Evolutionary conservation across 2,329 filamentous ascomycete genomes (phyloP).

Genomic region (Neofusicoccum umdonicola): DNA sequence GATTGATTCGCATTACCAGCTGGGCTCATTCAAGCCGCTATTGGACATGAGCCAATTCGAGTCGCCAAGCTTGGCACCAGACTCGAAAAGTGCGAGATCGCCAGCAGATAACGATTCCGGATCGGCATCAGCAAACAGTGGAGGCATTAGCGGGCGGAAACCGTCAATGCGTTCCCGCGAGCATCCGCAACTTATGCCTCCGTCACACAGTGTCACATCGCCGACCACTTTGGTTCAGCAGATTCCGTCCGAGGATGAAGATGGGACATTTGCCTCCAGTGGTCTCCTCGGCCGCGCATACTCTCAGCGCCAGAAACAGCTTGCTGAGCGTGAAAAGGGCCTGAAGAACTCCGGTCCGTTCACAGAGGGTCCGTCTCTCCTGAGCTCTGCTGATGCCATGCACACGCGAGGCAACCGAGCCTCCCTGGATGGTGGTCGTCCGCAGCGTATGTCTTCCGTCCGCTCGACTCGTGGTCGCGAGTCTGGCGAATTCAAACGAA

Average conservation of each 20-base stretch:
- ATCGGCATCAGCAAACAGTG: constrained; percentile 22
- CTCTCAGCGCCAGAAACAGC: constrained; percentile 44
- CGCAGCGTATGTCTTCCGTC: constrained; percentile 32
- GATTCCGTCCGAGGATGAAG: constrained; percentile 24
- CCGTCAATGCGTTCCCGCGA: constrained; percentile 38
- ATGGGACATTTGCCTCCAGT: constrained; percentile 45
- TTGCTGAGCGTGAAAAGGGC: constrained; percentile 36
- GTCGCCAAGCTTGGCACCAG: constrained; percentile 25
- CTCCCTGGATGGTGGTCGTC: constrained; percentile 25
- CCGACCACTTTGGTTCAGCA: constrained; percentile 18
- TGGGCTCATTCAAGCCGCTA: constrained; percentile 67
- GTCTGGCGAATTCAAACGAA: constrained; percentile 32
- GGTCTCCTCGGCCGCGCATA: constrained; percentile 53
- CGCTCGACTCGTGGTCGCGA: constrained; percentile 29
- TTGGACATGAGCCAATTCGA: constrained; percentile 62
- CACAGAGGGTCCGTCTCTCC: constrained; percentile 56
- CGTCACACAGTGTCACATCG: constrained; percentile 13
- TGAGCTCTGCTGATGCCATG: constrained; percentile 30
- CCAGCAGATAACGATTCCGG: constrained; percentile 25
- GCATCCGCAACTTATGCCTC: constrained; percentile 35
- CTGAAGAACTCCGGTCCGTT: constrained; percentile 45
- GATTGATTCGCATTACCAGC: constrained; percentile 55
- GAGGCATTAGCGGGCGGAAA: constrained; percentile 34
- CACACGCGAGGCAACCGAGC: constrained; percentile 21
- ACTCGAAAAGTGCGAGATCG: background rate